These are phyloP conservation scores for Brachypodium distachyon DNA, from an alignment of 202 grass and related monocot genomes.

Conservation along the genomic window DNA sequence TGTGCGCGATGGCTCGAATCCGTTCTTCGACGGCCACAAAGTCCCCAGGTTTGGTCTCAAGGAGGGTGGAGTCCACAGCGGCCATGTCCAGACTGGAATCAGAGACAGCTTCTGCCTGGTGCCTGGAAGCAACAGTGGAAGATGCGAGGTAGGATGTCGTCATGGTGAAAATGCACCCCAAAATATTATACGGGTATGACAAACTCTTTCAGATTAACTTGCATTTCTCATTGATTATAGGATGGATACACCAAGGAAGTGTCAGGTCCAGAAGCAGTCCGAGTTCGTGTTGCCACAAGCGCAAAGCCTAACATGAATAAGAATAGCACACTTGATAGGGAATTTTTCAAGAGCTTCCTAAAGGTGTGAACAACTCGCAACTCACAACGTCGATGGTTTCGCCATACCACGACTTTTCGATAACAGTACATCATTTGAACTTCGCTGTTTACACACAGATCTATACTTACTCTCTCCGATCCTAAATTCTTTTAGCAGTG, in stretches of 20 bases:
- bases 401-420: neutral
- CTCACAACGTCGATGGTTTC: neutral
- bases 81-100: slow-evolving; percentile 70
- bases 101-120: slow-evolving; percentile 49
- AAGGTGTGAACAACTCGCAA: slow-evolving; percentile 32
- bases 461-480: no score
- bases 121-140: slow-evolving; percentile 24
- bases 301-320: slow-evolving; percentile 52
- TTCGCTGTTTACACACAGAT: neutral
- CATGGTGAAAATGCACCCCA: neutral
- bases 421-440: neutral
- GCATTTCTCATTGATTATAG: slow-evolving; percentile 13
- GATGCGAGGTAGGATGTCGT: slow-evolving; percentile 38
- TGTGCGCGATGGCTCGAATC: slow-evolving; percentile 37
- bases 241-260: slow-evolving; percentile 75
- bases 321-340: slow-evolving; percentile 44
- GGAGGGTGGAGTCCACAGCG: slow-evolving; percentile 49
- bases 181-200: neutral
- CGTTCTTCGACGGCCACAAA: slow-evolving; percentile 35
- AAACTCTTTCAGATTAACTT: neutral
- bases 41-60: slow-evolving; percentile 47
- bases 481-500: no score
- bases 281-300: slow-evolving; percentile 44
- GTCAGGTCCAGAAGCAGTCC: slow-evolving; percentile 33
- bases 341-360: slow-evolving; percentile 66